A percentile compares a stretch with the other conserved stretches of the same genome.
These are phyloP conservation scores for Earliella scabrosa DNA, from an alignment of 1,284 basidiomycete species.

Conservation along the genomic window DNA sequence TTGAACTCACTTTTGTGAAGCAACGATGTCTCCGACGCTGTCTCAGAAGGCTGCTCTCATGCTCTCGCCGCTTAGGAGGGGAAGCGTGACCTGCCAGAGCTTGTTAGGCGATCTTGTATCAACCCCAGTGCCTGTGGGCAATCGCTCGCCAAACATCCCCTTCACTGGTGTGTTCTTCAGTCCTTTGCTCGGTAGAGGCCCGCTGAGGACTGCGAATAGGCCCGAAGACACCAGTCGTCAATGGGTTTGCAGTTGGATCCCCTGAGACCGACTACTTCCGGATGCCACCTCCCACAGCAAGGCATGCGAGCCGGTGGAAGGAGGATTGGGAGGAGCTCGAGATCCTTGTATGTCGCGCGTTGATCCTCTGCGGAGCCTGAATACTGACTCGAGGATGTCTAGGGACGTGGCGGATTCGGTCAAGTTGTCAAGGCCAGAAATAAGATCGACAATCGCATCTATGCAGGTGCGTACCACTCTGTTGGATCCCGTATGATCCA, in stretches of 20 bases:
- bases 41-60: slow-evolving; percentile 57
- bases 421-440: slow-evolving; percentile 94
- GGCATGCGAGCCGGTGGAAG: slow-evolving; percentile 75
- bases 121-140: slow-evolving; percentile 20
- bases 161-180: slow-evolving; percentile 32
- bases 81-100: slow-evolving; percentile 51
- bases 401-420: slow-evolving; percentile 94
- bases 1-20: slow-evolving; percentile 37
- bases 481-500: neutral
- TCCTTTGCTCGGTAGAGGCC: too few species aligned
- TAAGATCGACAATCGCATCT: slow-evolving; percentile 74
- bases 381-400: neutral
- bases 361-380: neutral
- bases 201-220: too few species aligned
- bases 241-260: slow-evolving; percentile 46
- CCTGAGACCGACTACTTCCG: slow-evolving; percentile 68
- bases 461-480: slow-evolving; percentile 57
- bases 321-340: slow-evolving; percentile 87
- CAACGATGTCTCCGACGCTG: slow-evolving; percentile 52
- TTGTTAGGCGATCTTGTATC: slow-evolving; percentile 45
- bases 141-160: slow-evolving; percentile 39
- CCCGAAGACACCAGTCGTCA: slow-evolving; percentile 51
- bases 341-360: slow-evolving; percentile 54
- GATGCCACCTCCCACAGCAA: slow-evolving; percentile 42
- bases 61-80: slow-evolving; percentile 61